Conservation (phyloP, 2,329 filamentous ascomycete species). For the Botrytis pseudocinerea region DNA sequence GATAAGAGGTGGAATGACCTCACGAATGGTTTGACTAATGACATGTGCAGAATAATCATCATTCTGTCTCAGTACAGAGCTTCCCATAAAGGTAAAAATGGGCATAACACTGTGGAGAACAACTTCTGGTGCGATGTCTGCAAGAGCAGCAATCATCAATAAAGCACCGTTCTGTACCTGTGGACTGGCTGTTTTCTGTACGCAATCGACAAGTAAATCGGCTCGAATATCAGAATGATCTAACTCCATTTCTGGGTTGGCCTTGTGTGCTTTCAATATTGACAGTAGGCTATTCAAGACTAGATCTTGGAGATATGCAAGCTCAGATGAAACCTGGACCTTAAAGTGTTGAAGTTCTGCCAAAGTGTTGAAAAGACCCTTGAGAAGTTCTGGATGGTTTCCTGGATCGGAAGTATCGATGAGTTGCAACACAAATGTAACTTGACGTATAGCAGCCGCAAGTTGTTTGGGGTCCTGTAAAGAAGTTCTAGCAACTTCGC, state of each 20-base stretch:
- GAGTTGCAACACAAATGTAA: conserved; percentile 86
- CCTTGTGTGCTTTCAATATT: conserved; percentile 77
- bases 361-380: conserved; percentile 79
- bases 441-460: conserved; percentile 66
- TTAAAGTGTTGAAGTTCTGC: conserved; percentile 84
- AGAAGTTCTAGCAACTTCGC: conserved; percentile 61
- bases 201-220: conserved; percentile 89
- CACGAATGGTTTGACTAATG: conserved; percentile 90
- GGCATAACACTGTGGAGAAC: conserved; percentile 98
- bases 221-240: conserved; percentile 80
- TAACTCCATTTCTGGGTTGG: conserved; percentile 60
- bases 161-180: conserved; percentile 92
- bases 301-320: conserved; percentile 86
- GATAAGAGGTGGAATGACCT: conserved; percentile 89
- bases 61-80: conserved; percentile 84
- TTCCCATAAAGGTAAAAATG: conserved; percentile 97
- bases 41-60: conserved; percentile 98
- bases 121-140: conserved; percentile 83
- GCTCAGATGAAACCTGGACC: conserved; percentile 76
- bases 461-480: conserved; percentile 66
- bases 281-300: conserved; percentile 78
- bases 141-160: conserved; percentile 82
- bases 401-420: conserved; percentile 78
- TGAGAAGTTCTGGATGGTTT: conserved; percentile 73
- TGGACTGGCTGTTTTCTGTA: conserved; percentile 86